A percentile compares a stretch with the other conserved stretches of the same genome.
These are phyloP conservation scores for Helicostylum pulchrum DNA, from an alignment of 192 early-diverging fungal species.

Conservation along the genomic window DNA sequence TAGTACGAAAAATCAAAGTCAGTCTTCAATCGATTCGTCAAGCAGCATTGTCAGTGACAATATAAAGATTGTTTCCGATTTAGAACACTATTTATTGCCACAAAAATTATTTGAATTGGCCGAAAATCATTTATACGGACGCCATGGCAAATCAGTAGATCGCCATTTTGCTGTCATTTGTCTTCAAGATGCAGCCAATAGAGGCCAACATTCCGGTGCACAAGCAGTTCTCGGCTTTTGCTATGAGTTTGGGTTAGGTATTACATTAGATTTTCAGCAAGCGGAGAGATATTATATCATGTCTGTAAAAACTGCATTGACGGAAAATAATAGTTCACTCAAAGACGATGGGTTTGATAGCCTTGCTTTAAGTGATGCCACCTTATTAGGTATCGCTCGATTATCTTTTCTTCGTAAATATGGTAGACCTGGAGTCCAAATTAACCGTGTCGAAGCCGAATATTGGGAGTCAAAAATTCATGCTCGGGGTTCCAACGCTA, in stretches of 20 bases:
- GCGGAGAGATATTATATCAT: constrained; percentile 67
- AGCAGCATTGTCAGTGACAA: too few relatives aligned
- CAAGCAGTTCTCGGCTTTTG: constrained; percentile 76
- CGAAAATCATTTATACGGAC: constrained; percentile 23
- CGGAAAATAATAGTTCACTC: background rate
- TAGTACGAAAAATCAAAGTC: too few relatives aligned
- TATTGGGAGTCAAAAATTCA: constrained; percentile 65
- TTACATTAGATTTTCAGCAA: constrained; percentile 53
- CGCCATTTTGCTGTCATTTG: constrained; percentile 11
- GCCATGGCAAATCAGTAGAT: constrained; percentile 24
- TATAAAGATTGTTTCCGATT: too few relatives aligned
- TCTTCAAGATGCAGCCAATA: constrained; percentile 35
- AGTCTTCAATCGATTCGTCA: too few relatives aligned
- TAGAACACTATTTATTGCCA: background rate
- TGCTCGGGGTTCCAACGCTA: constrained; percentile 48
- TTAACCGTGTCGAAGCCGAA: constrained; percentile 79
- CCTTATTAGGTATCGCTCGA: constrained; percentile 53
- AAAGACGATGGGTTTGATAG: background rate
- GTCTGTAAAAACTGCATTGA: constrained; percentile 43
- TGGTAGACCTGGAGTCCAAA: constrained; percentile 73
- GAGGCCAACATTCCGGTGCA: constrained; percentile 41
- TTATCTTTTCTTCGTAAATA: constrained; percentile 77
- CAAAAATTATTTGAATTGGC: constrained; percentile 19
- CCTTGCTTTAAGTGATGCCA: constrained; percentile 40
- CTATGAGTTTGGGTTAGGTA: constrained; percentile 81